These are phyloP conservation scores for Carex parvula DNA, from an alignment of 176 grass and related monocot species.

Conservation along the genomic window DNA sequence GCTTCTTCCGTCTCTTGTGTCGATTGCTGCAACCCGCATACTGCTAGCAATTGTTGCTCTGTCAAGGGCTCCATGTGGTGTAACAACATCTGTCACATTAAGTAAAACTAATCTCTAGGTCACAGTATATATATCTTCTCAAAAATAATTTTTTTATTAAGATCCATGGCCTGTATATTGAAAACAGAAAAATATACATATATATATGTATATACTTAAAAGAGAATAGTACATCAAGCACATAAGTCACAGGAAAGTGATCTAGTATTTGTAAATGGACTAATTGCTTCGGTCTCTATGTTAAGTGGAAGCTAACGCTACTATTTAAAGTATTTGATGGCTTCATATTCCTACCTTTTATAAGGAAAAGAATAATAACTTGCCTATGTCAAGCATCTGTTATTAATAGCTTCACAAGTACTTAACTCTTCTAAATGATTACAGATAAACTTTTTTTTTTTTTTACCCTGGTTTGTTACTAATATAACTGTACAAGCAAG, in stretches of 20 bases:
- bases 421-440: not conserved
- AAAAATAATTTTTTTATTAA: too few relatives aligned
- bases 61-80: slow-evolving; percentile 69
- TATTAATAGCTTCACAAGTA: not conserved
- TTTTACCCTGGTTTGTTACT: not conserved
- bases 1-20: slow-evolving; percentile 83
- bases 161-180: too few relatives aligned
- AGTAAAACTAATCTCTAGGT: not conserved
- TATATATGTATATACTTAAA: too few relatives aligned
- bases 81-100: slow-evolving; percentile 53
- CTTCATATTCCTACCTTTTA: not conserved
- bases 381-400: slow-evolving; percentile 37
- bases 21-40: slow-evolving; percentile 79
- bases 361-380: slow-evolving; percentile 31
- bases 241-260: too few relatives aligned
- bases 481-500: not conserved
- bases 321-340: too few relatives aligned
- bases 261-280: not conserved
- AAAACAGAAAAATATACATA: too few relatives aligned
- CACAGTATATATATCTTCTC: not conserved
- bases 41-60: slow-evolving; percentile 75
- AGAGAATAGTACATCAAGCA: not conserved
- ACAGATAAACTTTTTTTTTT: not conserved
- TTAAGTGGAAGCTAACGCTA: slow-evolving; percentile 18
- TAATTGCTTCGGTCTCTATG: not conserved